Base-by-base conservation (phyloP, 2,329 filamentous ascomycete species). In the Epichloe baconii region DNA sequence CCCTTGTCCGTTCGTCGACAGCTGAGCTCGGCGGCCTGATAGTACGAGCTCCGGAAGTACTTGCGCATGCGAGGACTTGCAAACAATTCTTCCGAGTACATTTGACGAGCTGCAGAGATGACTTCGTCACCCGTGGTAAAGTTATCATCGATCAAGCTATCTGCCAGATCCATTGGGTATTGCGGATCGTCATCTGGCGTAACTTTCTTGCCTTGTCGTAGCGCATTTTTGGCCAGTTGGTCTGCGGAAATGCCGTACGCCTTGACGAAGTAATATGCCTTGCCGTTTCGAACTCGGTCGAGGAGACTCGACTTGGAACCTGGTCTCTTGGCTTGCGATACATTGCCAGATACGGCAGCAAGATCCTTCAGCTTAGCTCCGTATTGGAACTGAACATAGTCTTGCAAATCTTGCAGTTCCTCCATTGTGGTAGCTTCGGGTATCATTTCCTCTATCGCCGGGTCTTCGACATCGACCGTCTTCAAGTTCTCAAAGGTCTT, bases 351-450 rank as follows among this genome's bases (percentile, higher is more conserved):
- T 54, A 81, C 75, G 17, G 80, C 71, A 14, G 83, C 79, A 46
- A 94, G 68, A 56, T 97, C 90, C 63, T 87, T 91, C 47, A 97
- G 74, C 64, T 95, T 82, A 3, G 82, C 74, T 4, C 86, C 82
- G 61, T 97, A 97, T 62, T 90, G 86, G 68, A 98, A 98, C 62
- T 97, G 89, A 49, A 97, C 73, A 61, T 97, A 97, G 62, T 98
- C 93, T 63, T 97, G 91, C 21, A 98, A 71, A 66, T 98, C 93
- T 64, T 98, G 93, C 17, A 98, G 76, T 64, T 98, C 93, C 64
- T 98, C 93, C 75, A 96, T 90, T 0, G 86, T 91, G 4, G 80
- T 80, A 3, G 90, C 89, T 52, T 82, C 76, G 1, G 78, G 76
- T n/a, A 93, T 78, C 76, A 96, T 83, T 57, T 90, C 83, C 44